These are phyloP conservation scores for Scedosporium minutisporum DNA, from an alignment of 2,329 filamentous ascomycete genomes.

Conservation along the genomic window DNA sequence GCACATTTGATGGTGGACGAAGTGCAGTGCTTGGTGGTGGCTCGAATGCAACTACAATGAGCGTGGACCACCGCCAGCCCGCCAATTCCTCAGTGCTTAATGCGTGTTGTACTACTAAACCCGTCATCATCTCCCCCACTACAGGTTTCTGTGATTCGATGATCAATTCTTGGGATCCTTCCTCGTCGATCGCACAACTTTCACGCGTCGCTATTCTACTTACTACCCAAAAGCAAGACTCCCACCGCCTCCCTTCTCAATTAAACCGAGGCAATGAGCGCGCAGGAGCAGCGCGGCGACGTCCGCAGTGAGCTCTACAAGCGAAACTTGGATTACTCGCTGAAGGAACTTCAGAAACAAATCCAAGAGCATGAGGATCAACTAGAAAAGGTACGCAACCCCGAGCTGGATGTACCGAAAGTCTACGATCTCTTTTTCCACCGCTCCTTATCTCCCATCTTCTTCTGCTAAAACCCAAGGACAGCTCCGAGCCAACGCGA, in stretches of 20 bases:
- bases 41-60: too few species aligned
- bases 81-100: too few species aligned
- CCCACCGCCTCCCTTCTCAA: neutral
- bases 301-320: slow-evolving; percentile 28
- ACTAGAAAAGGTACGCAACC: slow-evolving; percentile 32
- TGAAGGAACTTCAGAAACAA: slow-evolving; percentile 54
- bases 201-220: neutral
- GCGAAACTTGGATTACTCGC: slow-evolving; percentile 53
- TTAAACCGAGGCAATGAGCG: neutral
- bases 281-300: neutral
- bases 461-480: slow-evolving; percentile 1
- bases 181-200: neutral
- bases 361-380: slow-evolving; percentile 44
- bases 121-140: too few species aligned
- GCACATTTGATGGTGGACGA: too few species aligned
- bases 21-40: too few species aligned
- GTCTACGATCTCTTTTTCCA: too few species aligned
- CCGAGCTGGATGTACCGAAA: neutral
- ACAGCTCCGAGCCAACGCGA: slow-evolving; percentile 13
- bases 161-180: too few species aligned
- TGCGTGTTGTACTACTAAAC: too few species aligned
- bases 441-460: neutral
- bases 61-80: too few species aligned
- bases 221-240: neutral
- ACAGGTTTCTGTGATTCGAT: too few species aligned